phyloP scores from a whole-genome alignment of 2,329 filamentous ascomycete species.

The Penicillium sp. region DNA sequence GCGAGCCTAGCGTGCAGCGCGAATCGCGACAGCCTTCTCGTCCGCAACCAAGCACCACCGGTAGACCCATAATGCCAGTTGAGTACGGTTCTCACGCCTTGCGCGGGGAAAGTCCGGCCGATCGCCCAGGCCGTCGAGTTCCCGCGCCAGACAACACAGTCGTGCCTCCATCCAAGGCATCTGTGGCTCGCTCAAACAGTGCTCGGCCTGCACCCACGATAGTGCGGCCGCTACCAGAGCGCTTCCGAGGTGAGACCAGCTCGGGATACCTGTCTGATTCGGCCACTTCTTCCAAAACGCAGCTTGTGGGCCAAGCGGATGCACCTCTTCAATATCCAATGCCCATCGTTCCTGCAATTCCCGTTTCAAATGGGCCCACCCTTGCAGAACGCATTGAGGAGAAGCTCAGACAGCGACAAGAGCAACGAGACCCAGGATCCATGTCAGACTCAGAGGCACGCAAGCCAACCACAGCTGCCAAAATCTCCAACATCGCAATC shows the following conservation, averaged over 20 bases:
- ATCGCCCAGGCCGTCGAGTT: slow-evolving; percentile 12
- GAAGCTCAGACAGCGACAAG: slow-evolving; percentile 34
- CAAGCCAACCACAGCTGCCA: neutral
- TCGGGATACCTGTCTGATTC: slow-evolving; percentile 29
- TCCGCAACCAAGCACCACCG: neutral
- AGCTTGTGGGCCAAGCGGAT: slow-evolving; percentile 1
- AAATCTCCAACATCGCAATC: slow-evolving; percentile 4
- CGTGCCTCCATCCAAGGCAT: neutral
- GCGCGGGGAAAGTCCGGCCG: slow-evolving; percentile 1
- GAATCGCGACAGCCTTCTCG: slow-evolving; percentile 10
- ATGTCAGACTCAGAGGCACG: slow-evolving; percentile 17
- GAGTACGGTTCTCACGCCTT: slow-evolving; percentile 12
- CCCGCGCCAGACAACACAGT: slow-evolving; percentile 5
- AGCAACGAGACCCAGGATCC: slow-evolving; percentile 24
- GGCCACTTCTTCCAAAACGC: slow-evolving; percentile 9
- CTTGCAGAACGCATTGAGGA: slow-evolving; percentile 38
- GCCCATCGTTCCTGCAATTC: slow-evolving; percentile 3
- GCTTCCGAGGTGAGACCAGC: slow-evolving; percentile 13
- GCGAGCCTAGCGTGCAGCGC: neutral
- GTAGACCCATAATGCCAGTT: slow-evolving; percentile 1
- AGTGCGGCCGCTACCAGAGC: slow-evolving; percentile 5
- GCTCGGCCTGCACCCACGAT: slow-evolving; percentile 14
- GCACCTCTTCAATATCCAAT: neutral
- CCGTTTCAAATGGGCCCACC: slow-evolving; percentile 15
- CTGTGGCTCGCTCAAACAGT: slow-evolving; percentile 24